These are phyloP conservation scores for Neurospora sp. DNA, from an alignment of 495 filamentous ascomycete species.

Conservation along the genomic window DNA sequence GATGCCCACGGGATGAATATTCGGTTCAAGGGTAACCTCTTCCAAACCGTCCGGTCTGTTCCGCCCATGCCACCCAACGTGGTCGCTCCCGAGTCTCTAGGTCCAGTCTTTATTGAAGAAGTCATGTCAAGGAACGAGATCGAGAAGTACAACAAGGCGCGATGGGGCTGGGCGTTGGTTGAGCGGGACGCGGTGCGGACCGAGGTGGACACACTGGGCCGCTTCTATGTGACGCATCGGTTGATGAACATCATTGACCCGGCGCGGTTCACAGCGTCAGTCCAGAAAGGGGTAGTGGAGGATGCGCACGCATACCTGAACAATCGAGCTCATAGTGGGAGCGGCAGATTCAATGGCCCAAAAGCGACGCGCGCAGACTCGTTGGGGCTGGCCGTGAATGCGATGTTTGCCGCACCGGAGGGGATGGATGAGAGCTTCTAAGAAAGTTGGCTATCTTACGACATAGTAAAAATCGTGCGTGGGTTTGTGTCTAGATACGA, in stretches of 20 bases:
- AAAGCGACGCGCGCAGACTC: constrained; percentile 4
- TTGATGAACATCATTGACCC: constrained; percentile 25
- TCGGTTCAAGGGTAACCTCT: constrained; percentile 19
- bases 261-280: constrained; percentile 10
- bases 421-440: constrained; percentile 17
- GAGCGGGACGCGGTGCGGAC: constrained; percentile 8
- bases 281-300: constrained; percentile 15
- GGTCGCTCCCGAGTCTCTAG: constrained; percentile 11
- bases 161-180: constrained; percentile 24
- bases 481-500: neutral
- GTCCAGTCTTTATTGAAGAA: constrained; percentile 26
- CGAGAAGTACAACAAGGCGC: constrained; percentile 9
- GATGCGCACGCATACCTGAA: constrained; percentile 31
- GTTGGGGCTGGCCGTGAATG: constrained; percentile 12
- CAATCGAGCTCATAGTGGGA: constrained; percentile 23
- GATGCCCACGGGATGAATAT: constrained; percentile 13
- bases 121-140: constrained; percentile 22
- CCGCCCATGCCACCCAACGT: constrained; percentile 5
- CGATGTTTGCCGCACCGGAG: constrained; percentile 8
- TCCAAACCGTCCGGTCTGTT: constrained; percentile 9
- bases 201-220: constrained; percentile 24
- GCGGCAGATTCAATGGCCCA: constrained; percentile 1
- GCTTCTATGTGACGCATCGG: constrained; percentile 33
- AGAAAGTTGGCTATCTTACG: neutral
- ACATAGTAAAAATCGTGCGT: neutral